A percentile compares a stretch with the other conserved stretches of the same genome.
Evolutionary conservation across 306 rosid genomes (phyloP).

Genomic region (Cucurbita maxima): DNA sequence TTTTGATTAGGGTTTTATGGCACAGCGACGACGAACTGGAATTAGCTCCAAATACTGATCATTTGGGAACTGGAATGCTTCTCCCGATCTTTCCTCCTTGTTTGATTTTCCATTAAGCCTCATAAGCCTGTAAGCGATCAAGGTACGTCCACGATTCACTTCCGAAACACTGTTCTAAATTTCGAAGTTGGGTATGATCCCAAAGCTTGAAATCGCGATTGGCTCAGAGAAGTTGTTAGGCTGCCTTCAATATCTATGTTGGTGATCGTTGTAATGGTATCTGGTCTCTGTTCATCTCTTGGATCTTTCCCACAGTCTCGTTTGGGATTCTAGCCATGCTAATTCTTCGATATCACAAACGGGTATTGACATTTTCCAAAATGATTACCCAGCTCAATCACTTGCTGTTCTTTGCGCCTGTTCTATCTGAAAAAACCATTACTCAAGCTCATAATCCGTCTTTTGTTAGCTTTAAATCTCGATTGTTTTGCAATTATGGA

Average conservation of each 20-base stretch:
- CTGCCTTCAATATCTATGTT: not conserved
- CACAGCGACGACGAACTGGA: not conserved
- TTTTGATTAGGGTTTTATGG: not conserved
- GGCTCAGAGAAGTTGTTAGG: not conserved
- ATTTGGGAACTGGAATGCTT: not conserved
- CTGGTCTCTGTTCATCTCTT: not conserved
- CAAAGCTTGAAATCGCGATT: not conserved
- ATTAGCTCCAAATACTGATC: not conserved
- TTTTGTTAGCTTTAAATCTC: conserved; percentile 10
- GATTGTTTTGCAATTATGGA: conserved; percentile 9
- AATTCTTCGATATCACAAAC: conserved; percentile 1
- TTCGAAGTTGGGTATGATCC: not conserved
- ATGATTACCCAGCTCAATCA: conserved; percentile 24
- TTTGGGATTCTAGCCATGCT: conserved; percentile 12
- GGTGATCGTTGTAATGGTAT: not conserved
- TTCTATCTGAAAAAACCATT: conserved; percentile 6
- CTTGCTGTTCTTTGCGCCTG: conserved; percentile 9
- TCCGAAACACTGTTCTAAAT: not conserved
- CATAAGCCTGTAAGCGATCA: not conserved
- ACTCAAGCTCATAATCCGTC: conserved; percentile 22
- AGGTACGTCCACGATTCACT: not conserved
- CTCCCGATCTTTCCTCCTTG: not conserved
- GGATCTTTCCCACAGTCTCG: not conserved
- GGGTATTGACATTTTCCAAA: conserved; percentile 9
- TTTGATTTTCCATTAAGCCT: not conserved